Conservation (phyloP, 441 rosid species). For the Arabidopsis hybrid region DNA sequence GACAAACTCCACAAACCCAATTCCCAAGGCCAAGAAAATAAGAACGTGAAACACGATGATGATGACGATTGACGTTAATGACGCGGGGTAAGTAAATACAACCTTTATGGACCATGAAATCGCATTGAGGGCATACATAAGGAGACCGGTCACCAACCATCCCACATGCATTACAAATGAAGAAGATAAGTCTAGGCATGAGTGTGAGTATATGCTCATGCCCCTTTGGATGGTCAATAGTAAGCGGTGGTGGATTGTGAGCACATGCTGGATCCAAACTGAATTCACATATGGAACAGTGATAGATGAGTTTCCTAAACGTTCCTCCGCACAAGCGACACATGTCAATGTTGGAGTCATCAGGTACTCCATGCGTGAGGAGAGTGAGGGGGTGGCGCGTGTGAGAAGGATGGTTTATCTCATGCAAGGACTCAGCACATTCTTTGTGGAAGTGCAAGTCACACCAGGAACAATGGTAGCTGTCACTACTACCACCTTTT, state of each 20-base stretch:
- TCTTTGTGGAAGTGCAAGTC: neutral
- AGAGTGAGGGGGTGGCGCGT: neutral
- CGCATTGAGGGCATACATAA: no score
- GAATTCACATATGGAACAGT: neutral
- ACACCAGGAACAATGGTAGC: neutral
- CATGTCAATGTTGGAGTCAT: neutral
- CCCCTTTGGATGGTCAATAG: neutral
- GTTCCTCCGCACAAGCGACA: neutral
- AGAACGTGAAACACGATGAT: neutral
- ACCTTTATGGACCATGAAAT: constrained; percentile 1
- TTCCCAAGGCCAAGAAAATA: neutral
- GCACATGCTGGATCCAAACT: neutral
- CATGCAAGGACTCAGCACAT: neutral
- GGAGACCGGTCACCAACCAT: neutral
- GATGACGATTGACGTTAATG: neutral
- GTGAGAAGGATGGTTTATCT: neutral
- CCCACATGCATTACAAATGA: neutral
- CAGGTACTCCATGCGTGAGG: neutral
- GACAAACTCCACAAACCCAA: no score
- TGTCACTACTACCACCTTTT: neutral
- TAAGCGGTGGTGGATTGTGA: neutral
- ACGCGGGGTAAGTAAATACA: no score
- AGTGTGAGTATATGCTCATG: neutral
- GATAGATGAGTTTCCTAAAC: neutral
- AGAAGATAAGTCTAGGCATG: neutral